Percentiles rank a stretch among this genome's conserved stretches.
These are phyloP conservation scores for Syncephalastrum monosporum DNA, from an alignment of 371 early-diverging fungal genomes.

Conservation along the genomic window DNA sequence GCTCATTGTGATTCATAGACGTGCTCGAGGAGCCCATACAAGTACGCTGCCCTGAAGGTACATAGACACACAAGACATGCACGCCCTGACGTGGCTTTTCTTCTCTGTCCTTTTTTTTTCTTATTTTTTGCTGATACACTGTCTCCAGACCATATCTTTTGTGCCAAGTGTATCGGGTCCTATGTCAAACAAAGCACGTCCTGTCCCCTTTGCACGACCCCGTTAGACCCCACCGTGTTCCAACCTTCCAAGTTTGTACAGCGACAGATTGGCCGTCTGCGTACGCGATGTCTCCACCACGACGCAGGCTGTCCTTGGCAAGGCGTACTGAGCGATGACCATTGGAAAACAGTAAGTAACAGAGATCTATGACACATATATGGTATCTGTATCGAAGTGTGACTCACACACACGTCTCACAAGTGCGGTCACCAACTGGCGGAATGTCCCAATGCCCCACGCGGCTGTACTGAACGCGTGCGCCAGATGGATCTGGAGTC, in stretches of 20 bases:
- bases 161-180: conserved; percentile 33
- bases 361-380: background rate
- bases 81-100: background rate
- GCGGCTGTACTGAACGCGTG: conserved; percentile 35
- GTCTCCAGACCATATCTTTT: conserved; percentile 48
- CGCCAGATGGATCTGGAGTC: conserved; percentile 20
- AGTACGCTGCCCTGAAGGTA: conserved; percentile 56
- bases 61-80: background rate
- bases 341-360: conserved; percentile 28
- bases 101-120: too few species aligned
- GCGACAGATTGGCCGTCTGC: conserved; percentile 43
- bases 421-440: conserved; percentile 35
- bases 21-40: conserved; percentile 51
- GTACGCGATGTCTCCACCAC: conserved; percentile 34
- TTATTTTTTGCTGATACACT: background rate
- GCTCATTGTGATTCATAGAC: conserved; percentile 17
- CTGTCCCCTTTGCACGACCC: conserved; percentile 27
- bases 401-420: background rate
- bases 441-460: conserved; percentile 36
- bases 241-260: conserved; percentile 48
- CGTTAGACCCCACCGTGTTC: conserved; percentile 26
- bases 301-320: conserved; percentile 42
- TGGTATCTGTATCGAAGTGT: background rate
- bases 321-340: conserved; percentile 38
- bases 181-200: conserved; percentile 31